phyloP scores from a whole-genome alignment of 2,329 filamentous ascomycete species.

The Pseudogymnoascus sp. region DNA sequence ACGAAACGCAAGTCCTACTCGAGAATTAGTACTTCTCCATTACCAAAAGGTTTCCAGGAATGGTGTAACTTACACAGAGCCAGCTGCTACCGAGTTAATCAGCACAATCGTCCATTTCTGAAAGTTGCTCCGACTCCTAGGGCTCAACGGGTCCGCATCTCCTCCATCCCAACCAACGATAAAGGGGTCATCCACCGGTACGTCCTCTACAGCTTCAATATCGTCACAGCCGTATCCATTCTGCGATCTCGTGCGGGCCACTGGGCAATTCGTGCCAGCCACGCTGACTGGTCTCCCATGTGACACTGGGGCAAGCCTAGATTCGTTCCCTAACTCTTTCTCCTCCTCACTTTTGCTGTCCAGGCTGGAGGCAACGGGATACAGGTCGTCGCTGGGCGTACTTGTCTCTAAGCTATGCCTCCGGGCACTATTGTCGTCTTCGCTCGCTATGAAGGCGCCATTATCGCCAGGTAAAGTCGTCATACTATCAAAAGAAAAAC shows the following conservation, averaged over 20 bases:
- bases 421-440: background rate
- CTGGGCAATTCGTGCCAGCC: background rate
- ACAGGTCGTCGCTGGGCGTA: background rate
- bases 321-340: background rate
- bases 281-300: background rate
- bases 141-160: constrained; percentile 64
- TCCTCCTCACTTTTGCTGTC: background rate
- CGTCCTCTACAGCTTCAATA: constrained; percentile 19
- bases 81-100: constrained; percentile 62
- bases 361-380: background rate
- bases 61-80: constrained; percentile 62
- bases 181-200: constrained; percentile 39
- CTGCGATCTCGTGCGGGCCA: constrained; percentile 16
- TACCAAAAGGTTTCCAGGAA: background rate
- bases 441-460: background rate
- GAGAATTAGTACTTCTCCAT: background rate
- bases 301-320: background rate
- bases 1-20: constrained; percentile 70
- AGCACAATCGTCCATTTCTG: constrained; percentile 73
- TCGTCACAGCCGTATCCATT: constrained; percentile 27
- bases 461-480: background rate
- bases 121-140: constrained; percentile 55
- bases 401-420: background rate
- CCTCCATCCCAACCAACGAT: constrained; percentile 67
- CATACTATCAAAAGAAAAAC: background rate